Conservation (phyloP, 2,329 filamentous ascomycete genomes). For the Colletotrichum tropicale region DNA sequence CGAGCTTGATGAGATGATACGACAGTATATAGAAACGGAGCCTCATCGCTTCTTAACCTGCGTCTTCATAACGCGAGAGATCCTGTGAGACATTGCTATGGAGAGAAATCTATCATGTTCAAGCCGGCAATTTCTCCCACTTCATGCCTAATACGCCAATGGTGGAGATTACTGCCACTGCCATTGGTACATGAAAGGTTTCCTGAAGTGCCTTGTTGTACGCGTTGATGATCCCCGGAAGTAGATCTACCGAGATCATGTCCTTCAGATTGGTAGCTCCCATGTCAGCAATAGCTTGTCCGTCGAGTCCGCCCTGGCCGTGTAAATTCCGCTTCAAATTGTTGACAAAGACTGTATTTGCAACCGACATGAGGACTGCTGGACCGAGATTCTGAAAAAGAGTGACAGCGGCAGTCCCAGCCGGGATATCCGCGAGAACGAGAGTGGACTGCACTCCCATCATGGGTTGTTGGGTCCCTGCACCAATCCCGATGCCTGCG, state of each 20-base stretch:
- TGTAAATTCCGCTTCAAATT: constrained; percentile 30
- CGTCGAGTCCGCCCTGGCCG: constrained; percentile 19
- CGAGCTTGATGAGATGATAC: background rate
- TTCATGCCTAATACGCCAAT: constrained; percentile 12
- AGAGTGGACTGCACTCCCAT: constrained; percentile 29
- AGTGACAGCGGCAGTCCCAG: constrained; percentile 14
- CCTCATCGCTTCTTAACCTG: background rate
- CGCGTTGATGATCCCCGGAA: constrained; percentile 58
- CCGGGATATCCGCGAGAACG: constrained; percentile 3
- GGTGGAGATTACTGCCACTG: constrained; percentile 33
- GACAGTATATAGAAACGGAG: background rate
- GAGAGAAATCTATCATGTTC: background rate
- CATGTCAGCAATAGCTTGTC: constrained; percentile 37
- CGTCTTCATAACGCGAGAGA: background rate
- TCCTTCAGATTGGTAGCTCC: constrained; percentile 61
- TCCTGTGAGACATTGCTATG: background rate
- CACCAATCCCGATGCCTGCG: constrained; percentile 28
- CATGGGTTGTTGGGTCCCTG: constrained; percentile 29
- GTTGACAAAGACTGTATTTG: constrained; percentile 16
- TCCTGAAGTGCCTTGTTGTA: constrained; percentile 71
- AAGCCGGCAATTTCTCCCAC: constrained; percentile 8
- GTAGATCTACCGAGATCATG: constrained; percentile 48
- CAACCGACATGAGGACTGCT: constrained; percentile 14
- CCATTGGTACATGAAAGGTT: constrained; percentile 58
- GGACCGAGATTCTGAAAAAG: constrained; percentile 14